Evolutionary conservation across 2,329 filamentous ascomycete species (phyloP), one percentile per base, ranked within the genome.

Genomic region (Pseudogymnoascus sp.): DNA sequence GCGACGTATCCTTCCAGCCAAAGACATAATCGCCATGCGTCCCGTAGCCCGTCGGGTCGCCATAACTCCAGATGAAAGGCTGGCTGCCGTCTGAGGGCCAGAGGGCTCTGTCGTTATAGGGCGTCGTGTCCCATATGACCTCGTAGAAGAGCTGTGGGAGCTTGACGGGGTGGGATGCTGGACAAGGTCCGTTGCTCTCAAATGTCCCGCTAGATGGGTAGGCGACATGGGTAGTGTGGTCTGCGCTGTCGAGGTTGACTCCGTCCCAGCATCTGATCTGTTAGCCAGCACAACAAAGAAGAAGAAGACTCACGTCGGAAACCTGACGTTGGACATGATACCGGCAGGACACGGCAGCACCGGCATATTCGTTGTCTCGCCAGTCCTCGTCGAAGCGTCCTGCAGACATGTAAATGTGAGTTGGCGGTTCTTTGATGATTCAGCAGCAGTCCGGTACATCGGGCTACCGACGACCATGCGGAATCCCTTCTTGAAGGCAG

Each of bases 1-100:
- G 76, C 8, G 76, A 72, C 69, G 80, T 73, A 65, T 74, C 77
- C 69, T 81, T 77, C 79, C 79, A 81, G 63, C 79, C 79, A 69
- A 82, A 82, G 65, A 82, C 71, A 69, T 82, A 82, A 71, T 82
- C 80, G 23, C 78, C 79, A 70, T 82, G 79, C 18, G 78, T 79
- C 3, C 78, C 79, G 23, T 77, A 74, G 31, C 79, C 80, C 38
- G 76, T 77, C 70, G 69, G 73, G 77, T 78, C 77, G 75, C 79
- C 66, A 61, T 63, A 69, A 68, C 72, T 76, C 72, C 78, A 79
- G 63, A 77, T 70, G 69, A 77, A 78, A 2, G 76, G 76, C 66
- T 76, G 76, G 23, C 71, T 74, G 65, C 77, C 77, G 72, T 77
- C 75, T 61, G 73, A 73, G 63, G 77, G 76, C 78, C 78, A 77